phyloP scores from a whole-genome alignment of 208 protist genomes.

The Crithidia mellificae region DNA sequence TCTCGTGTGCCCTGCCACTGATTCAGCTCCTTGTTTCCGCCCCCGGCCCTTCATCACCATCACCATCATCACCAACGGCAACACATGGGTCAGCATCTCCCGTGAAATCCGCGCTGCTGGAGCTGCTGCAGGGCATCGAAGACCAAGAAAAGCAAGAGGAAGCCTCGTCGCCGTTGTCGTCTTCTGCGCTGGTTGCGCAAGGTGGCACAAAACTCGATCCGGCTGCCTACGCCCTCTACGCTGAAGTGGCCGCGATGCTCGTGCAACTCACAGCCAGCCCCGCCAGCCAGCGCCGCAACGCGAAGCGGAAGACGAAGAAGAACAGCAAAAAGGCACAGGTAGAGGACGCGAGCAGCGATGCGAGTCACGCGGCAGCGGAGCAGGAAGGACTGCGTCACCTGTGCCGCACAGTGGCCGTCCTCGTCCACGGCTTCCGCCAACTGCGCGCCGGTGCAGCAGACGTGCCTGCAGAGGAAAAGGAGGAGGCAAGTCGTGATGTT shows the following conservation, averaged over 20 bases:
- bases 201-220: slow-evolving; percentile 7
- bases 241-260: slow-evolving; percentile 60
- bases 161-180: background rate
- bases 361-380: slow-evolving; percentile 4
- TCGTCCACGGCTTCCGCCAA: slow-evolving; percentile 50
- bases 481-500: background rate
- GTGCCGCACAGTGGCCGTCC: slow-evolving; percentile 48
- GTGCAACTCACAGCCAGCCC: slow-evolving; percentile 39
- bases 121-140: slow-evolving; percentile 31
- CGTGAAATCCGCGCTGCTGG: slow-evolving; percentile 26
- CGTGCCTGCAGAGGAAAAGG: background rate
- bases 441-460: slow-evolving; percentile 10
- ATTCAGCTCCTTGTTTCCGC: slow-evolving; percentile 30
- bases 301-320: slow-evolving; percentile 9
- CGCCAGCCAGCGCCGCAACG: background rate
- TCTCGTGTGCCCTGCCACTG: slow-evolving; percentile 27
- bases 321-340: slow-evolving; percentile 10
- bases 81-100: background rate
- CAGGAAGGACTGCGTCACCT: slow-evolving; percentile 51
- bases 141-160: slow-evolving; percentile 4
- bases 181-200: background rate
- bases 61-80: background rate
- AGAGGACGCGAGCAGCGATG: background rate
- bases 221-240: slow-evolving; percentile 60
- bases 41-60: background rate